These are phyloP conservation scores for Candida insectalens DNA, from an alignment of 805 yeast genomes.

Conservation along the genomic window DNA sequence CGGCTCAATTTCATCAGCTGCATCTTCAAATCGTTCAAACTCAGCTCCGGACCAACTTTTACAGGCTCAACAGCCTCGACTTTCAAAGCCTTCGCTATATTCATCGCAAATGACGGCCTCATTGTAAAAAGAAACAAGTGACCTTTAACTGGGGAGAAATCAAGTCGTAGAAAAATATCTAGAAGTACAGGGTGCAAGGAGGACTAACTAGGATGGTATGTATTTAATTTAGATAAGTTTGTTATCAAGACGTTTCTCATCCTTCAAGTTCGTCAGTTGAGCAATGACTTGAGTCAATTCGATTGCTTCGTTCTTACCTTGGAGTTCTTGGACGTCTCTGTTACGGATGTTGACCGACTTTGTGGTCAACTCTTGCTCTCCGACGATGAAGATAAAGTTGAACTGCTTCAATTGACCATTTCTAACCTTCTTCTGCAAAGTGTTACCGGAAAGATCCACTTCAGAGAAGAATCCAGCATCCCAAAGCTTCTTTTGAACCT, in stretches of 20 bases:
- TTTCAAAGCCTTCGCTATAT: neutral
- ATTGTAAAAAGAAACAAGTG: too few species aligned
- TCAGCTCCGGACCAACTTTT: too few species aligned
- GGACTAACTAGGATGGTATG: too few species aligned
- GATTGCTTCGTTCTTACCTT: slow-evolving; percentile 84
- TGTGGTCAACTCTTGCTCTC: slow-evolving; percentile 81
- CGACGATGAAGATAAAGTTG: slow-evolving; percentile 94
- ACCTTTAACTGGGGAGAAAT: too few species aligned
- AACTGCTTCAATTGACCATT: slow-evolving; percentile 90
- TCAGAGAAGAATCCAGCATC: slow-evolving; percentile 82
- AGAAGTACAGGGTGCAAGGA: neutral
- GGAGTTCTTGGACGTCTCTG: slow-evolving; percentile 89
- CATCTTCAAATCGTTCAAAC: neutral
- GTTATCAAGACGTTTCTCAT: slow-evolving; percentile 68
- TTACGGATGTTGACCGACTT: slow-evolving; percentile 88
- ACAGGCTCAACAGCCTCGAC: neutral
- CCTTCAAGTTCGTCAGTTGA: slow-evolving; percentile 60
- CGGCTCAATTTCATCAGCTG: neutral
- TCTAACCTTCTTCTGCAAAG: slow-evolving; percentile 96
- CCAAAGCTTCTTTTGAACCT: slow-evolving; percentile 61
- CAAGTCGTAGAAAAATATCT: too few species aligned
- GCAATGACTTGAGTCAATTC: slow-evolving; percentile 60
- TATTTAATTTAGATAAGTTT: slow-evolving; percentile 7
- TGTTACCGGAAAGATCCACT: slow-evolving; percentile 88
- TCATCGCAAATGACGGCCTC: neutral